Percentiles rank a stretch among this genome's conserved stretches.
Evolutionary conservation across 2,329 filamentous ascomycete genomes (phyloP).

Genomic region (Pezicula carpinea): DNA sequence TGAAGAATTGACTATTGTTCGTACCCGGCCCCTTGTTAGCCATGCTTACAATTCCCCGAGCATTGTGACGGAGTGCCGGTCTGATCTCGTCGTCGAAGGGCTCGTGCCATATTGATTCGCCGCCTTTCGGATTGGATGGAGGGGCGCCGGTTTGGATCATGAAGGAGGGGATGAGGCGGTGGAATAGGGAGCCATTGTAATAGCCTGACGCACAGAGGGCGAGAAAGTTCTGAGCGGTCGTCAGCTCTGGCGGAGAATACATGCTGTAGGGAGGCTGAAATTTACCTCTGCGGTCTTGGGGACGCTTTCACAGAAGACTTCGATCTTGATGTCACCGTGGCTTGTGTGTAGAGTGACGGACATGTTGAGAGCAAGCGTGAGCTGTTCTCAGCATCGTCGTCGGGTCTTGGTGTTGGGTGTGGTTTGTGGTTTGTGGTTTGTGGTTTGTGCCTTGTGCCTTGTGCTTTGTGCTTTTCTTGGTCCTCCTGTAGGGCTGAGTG

Average conservation of each 20-base stretch:
- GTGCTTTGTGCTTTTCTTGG: background rate
- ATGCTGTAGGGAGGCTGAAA: conserved; percentile 2
- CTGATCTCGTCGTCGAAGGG: conserved; percentile 79
- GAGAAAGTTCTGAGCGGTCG: conserved; percentile 66
- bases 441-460: background rate
- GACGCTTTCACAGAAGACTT: conserved; percentile 92
- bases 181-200: conserved; percentile 72
- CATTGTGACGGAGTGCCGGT: conserved; percentile 62
- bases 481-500: background rate
- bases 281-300: conserved; percentile 83
- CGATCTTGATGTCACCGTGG: conserved; percentile 86
- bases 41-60: conserved; percentile 70
- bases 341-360: conserved; percentile 79
- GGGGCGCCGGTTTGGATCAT: conserved; percentile 75
- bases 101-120: conserved; percentile 67
- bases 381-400: conserved; percentile 9
- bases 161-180: conserved; percentile 75
- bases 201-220: conserved; percentile 77
- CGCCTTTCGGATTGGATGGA: conserved; percentile 58
- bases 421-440: background rate
- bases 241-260: conserved; percentile 15
- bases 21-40: conserved; percentile 71
- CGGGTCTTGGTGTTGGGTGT: background rate
- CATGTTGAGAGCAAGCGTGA: conserved; percentile 36
- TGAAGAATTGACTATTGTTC: conserved; percentile 78